Evolutionary conservation across 148 eudicot species (phyloP), one percentile per base, ranked within the genome.

Genomic region (Rhododendron williamsianum): DNA sequence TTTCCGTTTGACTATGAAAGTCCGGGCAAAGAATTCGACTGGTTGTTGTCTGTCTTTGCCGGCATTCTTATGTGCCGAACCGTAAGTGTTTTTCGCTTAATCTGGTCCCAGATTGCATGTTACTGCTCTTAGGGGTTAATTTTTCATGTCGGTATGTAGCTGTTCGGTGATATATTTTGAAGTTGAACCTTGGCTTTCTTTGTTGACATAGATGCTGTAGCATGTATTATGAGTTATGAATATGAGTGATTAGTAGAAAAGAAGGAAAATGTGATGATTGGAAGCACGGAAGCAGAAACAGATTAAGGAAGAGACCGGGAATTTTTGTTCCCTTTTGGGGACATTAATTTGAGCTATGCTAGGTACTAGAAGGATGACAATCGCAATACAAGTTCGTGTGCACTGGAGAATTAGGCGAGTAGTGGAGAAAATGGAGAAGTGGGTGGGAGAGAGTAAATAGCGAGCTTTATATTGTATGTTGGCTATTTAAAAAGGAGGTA

Each of bases 41-140:
- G 85, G 85, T 67, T 86, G 79, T 12, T 86, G 43, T 83, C 88
- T 18, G 76, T 60, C n/a, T 48, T 86, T 65, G 71, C 78, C 11
- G 88, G 88, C 85, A 67, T 86, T 78, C 21, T 78, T 46, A 82
- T 83, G 88, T 86, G 85, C 79, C 83, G 41, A 78, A 83, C 72
- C 41, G 88, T 86, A 65, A 86, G 88, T 78, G 18, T 56, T 38
- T 71, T 23, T 18, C 0, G 15, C 33, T 52, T 19, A 13, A 46
- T 74, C 48, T 74, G 63, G 46, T 27, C 23, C 9, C 23, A 52
- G 11, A 21, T 3, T 6, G 0, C 41, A 45, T 78, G 52, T 5
- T 78, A 45, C n/a, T 23, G 35, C 56, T 78, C 10, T 23, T 12
- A 25, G 81, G 18, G 52, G 58, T 46, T 13, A n/a, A n/a, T 4